Percentiles rank a stretch among this genome's conserved stretches.
phyloP scores from a whole-genome alignment of 2,329 filamentous ascomycete species.

The Aspergillus bombycis region DNA sequence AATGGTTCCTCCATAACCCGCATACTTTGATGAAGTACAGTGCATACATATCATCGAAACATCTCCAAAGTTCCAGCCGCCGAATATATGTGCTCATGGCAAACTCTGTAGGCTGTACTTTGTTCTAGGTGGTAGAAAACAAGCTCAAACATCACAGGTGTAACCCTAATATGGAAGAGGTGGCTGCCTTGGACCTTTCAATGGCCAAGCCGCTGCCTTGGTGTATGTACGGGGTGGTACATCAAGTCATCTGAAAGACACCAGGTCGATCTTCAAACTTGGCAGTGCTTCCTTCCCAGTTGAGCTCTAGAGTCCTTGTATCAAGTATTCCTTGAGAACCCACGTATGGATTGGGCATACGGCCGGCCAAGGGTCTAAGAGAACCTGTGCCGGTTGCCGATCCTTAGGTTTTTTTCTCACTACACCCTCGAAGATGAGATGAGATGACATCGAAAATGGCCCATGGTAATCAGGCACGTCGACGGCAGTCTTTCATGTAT shows the following conservation, averaged over 20 bases:
- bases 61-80: neutral
- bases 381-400: neutral
- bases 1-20: neutral
- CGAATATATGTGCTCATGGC: neutral
- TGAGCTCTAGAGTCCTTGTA: neutral
- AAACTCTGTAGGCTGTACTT: neutral
- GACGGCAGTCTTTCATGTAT: neutral
- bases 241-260: slow-evolving; percentile 14
- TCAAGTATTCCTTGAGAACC: neutral
- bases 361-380: neutral
- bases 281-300: neutral
- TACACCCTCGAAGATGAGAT: neutral
- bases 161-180: neutral
- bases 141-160: slow-evolving; percentile 2
- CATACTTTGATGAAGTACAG: neutral
- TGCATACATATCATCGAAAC: neutral
- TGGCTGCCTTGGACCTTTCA: slow-evolving; percentile 1
- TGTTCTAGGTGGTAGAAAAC: neutral
- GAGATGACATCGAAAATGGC: neutral
- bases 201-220: slow-evolving; percentile 4
- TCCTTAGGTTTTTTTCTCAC: neutral
- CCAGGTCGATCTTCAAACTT: neutral
- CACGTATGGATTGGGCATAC: neutral
- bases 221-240: slow-evolving; percentile 14
- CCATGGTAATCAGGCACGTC: neutral